Evolutionary conservation across 176 grass and related monocot genomes (phyloP), one percentile per base, ranked within the genome.

Genomic region (Carex littledalei): DNA sequence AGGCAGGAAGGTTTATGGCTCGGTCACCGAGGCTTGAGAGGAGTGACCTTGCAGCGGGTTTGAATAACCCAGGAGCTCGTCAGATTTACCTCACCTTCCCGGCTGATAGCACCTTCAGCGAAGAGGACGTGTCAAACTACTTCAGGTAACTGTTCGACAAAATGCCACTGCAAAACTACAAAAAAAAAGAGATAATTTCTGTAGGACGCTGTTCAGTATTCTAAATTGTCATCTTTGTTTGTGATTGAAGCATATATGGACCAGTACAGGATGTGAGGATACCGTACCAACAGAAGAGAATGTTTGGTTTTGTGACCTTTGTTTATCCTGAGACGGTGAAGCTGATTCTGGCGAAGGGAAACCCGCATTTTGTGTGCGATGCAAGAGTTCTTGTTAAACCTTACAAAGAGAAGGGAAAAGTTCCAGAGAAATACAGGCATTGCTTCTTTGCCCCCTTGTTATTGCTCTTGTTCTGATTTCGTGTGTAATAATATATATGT

Each of bases 281-380:
- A 78, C 94, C 94, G 9, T 91, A 94, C 78, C 94, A 97, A 85
- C 89, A 92, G 81, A 97, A 94, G 92, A 87, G 94, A 70, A 97
- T 97, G 94, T 97, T 97, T n/a, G 94, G 94, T 20, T 97, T 97
- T 13, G 94, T 97, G 81, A 97, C 94, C 84, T 97, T 97, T 84
- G 84, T 90, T 20, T 94, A 89, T 78, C 85, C 92, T 3, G 92
- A 94, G 67, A 94, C 94, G 0, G 94, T 94, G 26, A 86, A 84
- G 73, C 16, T 86, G 12, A 97, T 97, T 53, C 73, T 97, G 7
- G 80, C 85, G 29, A 97, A 92, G 57, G 90, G 94, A 29, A 94
- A 94, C 87, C 94, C 94, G 12, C 94, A 97, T 83, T 94, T 94
- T 75, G 88, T 97, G 9, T 90, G 94, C 32, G 92, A 94, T 75